These are phyloP conservation scores for Pestalotiopsis sp. DNA, from an alignment of 2,329 filamentous ascomycete genomes.

Conservation along the genomic window DNA sequence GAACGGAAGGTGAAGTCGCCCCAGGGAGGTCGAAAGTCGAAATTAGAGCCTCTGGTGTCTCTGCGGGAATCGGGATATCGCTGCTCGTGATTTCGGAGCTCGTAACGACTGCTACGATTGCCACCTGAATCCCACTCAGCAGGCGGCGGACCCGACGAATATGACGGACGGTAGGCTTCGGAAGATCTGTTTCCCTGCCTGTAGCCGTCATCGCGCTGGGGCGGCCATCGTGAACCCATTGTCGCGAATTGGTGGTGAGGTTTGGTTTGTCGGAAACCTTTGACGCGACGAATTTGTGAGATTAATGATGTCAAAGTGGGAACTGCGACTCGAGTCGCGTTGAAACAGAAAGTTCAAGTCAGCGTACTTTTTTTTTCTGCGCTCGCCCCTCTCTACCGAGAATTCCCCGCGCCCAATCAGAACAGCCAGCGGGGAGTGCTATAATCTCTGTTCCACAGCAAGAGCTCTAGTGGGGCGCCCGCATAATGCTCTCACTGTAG, in stretches of 20 bases:
- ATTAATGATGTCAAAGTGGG: conserved; percentile 3
- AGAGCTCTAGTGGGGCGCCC: not conserved
- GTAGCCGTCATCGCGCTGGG: not conserved
- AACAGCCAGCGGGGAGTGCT: not conserved
- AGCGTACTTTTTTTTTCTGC: not conserved
- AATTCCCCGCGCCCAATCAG: conserved; percentile 1
- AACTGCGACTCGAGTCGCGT: not conserved
- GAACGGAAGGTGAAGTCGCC: conserved; percentile 60
- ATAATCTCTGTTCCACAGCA: not conserved
- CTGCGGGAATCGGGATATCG: conserved; percentile 27
- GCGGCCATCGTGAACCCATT: conserved; percentile 12
- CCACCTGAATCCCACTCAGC: not conserved
- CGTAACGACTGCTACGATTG: conserved; percentile 1
- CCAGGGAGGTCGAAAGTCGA: conserved; percentile 35
- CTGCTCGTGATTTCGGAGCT: not conserved
- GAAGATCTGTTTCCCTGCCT: not conserved
- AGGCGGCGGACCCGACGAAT: not conserved
- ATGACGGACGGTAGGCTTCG: conserved; percentile 7
- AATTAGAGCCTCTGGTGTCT: conserved; percentile 8
- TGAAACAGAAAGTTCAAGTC: not conserved
- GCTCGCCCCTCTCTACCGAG: not conserved
- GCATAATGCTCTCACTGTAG: not conserved
- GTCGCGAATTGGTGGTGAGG: not conserved
- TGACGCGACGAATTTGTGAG: not conserved
- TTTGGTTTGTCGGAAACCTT: not conserved